These are phyloP conservation scores for Talaromyces sp. DNA, from an alignment of 2,329 filamentous ascomycete species.

Conservation along the genomic window DNA sequence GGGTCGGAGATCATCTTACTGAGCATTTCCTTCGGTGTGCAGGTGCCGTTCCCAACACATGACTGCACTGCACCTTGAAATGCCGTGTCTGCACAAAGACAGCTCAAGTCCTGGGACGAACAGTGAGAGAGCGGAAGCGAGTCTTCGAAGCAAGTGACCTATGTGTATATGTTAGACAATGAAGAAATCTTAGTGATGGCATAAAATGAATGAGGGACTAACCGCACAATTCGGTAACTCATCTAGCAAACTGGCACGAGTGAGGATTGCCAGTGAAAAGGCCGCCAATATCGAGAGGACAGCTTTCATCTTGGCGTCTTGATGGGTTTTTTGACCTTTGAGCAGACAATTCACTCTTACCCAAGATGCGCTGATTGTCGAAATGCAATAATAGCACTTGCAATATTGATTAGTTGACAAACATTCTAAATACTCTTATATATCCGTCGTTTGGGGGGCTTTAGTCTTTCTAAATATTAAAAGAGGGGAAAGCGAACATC, in stretches of 20 bases:
- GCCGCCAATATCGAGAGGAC: background rate
- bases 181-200: background rate
- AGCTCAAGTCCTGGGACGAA: conserved; percentile 6
- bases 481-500: background rate
- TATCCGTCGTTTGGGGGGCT: background rate
- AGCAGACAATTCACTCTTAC: background rate
- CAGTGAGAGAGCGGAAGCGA: conserved; percentile 13
- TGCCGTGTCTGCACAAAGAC: conserved; percentile 10
- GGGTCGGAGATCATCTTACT: background rate
- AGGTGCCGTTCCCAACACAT: conserved; percentile 13
- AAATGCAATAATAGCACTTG: background rate
- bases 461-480: background rate
- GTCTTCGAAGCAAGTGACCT: conserved; percentile 15
- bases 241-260: conserved; percentile 5
- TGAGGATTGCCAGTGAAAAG: background rate
- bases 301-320: conserved; percentile 4
- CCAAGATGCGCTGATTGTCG: background rate
- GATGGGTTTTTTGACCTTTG: background rate
- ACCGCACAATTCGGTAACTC: conserved; percentile 15
- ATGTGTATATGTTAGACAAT: background rate
- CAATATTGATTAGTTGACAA: background rate
- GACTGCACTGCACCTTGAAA: conserved; percentile 14
- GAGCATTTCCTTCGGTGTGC: conserved; percentile 15
- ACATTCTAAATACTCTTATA: background rate
- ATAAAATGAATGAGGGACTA: background rate